Percentiles rank a stretch among this genome's conserved stretches.
Evolutionary conservation across 345 rosid genomes (phyloP).

Genomic region (Aquilaria yunnanensis): DNA sequence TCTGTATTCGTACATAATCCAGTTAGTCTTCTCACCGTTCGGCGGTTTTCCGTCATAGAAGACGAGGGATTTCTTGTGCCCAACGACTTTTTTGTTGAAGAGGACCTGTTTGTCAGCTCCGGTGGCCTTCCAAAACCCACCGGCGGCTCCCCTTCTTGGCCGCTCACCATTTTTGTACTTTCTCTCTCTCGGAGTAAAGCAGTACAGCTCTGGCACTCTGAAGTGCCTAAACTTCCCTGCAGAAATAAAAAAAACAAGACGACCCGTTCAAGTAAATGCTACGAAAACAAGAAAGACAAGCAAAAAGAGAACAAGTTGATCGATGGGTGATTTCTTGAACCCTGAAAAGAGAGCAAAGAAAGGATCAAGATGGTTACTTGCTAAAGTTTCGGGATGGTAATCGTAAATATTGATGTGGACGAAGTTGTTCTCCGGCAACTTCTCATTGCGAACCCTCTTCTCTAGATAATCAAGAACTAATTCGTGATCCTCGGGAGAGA

Average conservation of each 20-base stretch:
- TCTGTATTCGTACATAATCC: slow-evolving; percentile 15
- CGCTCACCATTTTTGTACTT: slow-evolving; percentile 5
- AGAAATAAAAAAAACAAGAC: too few relatives aligned
- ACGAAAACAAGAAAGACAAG: too few relatives aligned
- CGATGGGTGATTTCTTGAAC: too few relatives aligned
- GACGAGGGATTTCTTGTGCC: slow-evolving; percentile 5
- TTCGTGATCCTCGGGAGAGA: not conserved
- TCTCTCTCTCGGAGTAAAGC: slow-evolving; percentile 11
- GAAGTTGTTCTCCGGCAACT: slow-evolving; percentile 4
- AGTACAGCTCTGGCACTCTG: slow-evolving; percentile 8
- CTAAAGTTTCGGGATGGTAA: slow-evolving; percentile 3
- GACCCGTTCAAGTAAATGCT: too few relatives aligned
- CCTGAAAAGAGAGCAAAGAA: too few relatives aligned
- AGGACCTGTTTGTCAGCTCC: not conserved
- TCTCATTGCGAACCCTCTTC: not conserved
- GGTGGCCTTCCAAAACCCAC: slow-evolving; percentile 11
- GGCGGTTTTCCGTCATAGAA: slow-evolving; percentile 11
- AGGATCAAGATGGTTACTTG: not conserved
- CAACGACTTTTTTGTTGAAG: not conserved
- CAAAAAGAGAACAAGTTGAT: too few relatives aligned
- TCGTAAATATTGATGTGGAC: slow-evolving; percentile 2
- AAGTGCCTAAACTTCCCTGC: slow-evolving; percentile 6
- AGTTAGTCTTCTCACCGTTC: slow-evolving; percentile 1
- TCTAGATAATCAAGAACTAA: not conserved
- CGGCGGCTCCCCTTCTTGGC: slow-evolving; percentile 4